A percentile compares a stretch with the other conserved stretches of the same genome.
Evolutionary conservation across 805 yeast genomes (phyloP).

Genomic region (Monosporozyma aquatica): DNA sequence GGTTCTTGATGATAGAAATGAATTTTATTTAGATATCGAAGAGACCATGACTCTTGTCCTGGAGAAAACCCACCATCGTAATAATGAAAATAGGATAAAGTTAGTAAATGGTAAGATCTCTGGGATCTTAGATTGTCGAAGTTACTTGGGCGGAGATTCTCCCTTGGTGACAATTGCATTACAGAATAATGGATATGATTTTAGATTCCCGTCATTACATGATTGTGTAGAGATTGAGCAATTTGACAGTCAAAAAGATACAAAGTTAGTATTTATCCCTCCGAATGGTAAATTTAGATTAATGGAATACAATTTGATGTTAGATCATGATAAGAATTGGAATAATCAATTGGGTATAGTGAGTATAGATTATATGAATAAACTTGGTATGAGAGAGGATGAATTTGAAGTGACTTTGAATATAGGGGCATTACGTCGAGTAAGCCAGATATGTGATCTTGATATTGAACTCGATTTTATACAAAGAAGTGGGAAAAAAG

Average conservation of each 20-base stretch:
- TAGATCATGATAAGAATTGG: constrained; percentile 22
- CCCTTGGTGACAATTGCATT: constrained; percentile 62
- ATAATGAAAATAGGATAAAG: not conserved
- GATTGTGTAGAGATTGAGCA: constrained; percentile 47
- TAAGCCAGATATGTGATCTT: constrained; percentile 41
- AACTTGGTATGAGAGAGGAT: constrained; percentile 30
- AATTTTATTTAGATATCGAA: constrained; percentile 71
- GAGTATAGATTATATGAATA: constrained; percentile 24
- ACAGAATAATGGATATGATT: constrained; percentile 36
- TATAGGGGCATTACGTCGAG: constrained; percentile 34
- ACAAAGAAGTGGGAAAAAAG: too few relatives aligned
- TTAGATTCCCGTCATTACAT: constrained; percentile 62
- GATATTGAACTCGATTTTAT: constrained; percentile 31
- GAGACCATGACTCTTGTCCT: constrained; percentile 51
- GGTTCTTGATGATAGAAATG: constrained; percentile 70
- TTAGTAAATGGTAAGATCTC: constrained; percentile 34
- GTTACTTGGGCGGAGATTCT: constrained; percentile 64
- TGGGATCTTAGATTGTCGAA: constrained; percentile 56
- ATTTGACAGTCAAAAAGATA: constrained; percentile 2
- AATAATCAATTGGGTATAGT: constrained; percentile 20
- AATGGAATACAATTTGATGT: constrained; percentile 54
- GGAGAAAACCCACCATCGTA: constrained; percentile 8
- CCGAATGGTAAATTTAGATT: constrained; percentile 73
- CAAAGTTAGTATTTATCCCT: constrained; percentile 57
- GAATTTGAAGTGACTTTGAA: constrained; percentile 33